Conservation (phyloP, 345 rosid genomes). For the Alliaria petiolata region DNA sequence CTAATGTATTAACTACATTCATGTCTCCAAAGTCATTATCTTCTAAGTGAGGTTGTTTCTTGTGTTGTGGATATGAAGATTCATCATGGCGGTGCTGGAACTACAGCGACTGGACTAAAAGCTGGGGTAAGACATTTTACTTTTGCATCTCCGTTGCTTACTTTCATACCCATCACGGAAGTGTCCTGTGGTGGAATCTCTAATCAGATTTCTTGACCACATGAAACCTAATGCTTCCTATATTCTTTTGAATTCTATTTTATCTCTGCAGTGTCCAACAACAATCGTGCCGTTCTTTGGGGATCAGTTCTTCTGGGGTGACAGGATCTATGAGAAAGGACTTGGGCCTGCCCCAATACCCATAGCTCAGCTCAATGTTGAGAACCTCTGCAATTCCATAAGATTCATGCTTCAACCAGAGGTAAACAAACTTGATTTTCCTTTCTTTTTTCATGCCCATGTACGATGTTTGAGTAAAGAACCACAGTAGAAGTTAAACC, state of each 20-base stretch:
- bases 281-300: constrained; percentile 96
- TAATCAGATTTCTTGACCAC: background rate
- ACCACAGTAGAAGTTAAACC: background rate
- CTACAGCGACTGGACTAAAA: constrained; percentile 91
- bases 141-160: no score
- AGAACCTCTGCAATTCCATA: constrained; percentile 75
- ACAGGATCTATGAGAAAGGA: constrained; percentile 60
- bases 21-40: background rate
- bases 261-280: constrained; percentile 75
- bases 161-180: background rate
- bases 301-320: constrained; percentile 99
- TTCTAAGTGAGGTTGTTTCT: background rate
- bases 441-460: background rate
- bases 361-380: constrained; percentile 65
- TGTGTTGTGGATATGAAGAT: constrained; percentile 46
- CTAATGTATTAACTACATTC: background rate
- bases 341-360: constrained; percentile 90
- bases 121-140: constrained; percentile 65
- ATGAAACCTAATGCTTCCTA: background rate
- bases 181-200: background rate
- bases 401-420: constrained; percentile 88
- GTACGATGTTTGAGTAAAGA: background rate
- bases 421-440: constrained; percentile 41
- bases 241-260: background rate
- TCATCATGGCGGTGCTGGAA: constrained; percentile 99